Base-by-base conservation (phyloP, 768 basidiomycete species). In the Hebeloma cylindrosporum region DNA sequence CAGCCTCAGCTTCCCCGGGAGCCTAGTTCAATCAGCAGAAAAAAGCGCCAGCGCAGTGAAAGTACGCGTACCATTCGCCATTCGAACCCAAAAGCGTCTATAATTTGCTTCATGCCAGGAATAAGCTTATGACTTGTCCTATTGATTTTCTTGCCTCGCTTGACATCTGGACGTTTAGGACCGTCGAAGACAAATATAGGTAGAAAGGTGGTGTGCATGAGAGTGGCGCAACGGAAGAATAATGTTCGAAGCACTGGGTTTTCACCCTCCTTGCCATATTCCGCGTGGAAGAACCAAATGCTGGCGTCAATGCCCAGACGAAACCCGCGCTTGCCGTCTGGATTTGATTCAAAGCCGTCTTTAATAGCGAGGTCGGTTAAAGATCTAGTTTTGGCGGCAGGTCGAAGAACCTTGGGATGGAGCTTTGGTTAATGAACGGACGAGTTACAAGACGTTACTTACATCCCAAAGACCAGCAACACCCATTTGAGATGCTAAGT, bases 101-200 rank as follows among this genome's bases (percentile, higher is more conserved):
- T 82, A 34, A 89, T 85, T 14, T 76, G 73, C 63, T 88, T 86
- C 83, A 87, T 87, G 2, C 84, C 85, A 25, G 80, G 77, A 6
- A 80, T 79, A 32, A 90, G 73, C 68, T 81, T 84, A 54, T 84
- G 78, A 33, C 62, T 69, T 5, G 77, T 74, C 29, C 76, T 77
- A 28, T 79, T 77, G 22, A 88, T 79, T 28, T 77, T 76, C 66
- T 88, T 88, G 2, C 83, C 84, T 26, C 88, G 77, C 67, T 96
- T 96, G 52, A 85, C 63, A 16, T 79, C 77, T 3, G 93, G 93
- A 49, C 93, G 78, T 48, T 83, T 78, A 0, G 88, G 88, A 0
- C 93, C 93, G 64, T 96, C 92, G 59, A 95, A 96, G 3, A 95
- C 88, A 61, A 95, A 94, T 9, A 96, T 75, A 0, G 91, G 91